These are phyloP conservation scores for Aspergillus egyptiacus DNA, from an alignment of 495 filamentous ascomycete species.

Conservation along the genomic window DNA sequence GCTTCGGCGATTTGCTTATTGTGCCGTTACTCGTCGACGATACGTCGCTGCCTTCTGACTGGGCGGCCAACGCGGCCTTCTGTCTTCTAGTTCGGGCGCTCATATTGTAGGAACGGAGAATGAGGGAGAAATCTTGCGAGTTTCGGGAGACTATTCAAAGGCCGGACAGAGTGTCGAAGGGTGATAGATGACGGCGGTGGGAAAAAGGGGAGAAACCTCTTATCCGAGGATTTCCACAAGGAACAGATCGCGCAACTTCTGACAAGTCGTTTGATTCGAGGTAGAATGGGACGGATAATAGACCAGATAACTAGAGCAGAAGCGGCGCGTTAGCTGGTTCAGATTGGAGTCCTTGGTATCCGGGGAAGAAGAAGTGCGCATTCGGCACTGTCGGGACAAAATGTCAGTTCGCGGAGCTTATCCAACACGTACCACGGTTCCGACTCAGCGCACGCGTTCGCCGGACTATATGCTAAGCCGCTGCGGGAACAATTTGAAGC, in stretches of 20 bases:
- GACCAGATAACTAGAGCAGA: background rate
- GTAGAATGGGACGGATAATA: background rate
- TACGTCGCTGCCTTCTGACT: constrained; percentile 32
- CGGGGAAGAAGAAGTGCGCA: background rate
- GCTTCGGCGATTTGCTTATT: constrained; percentile 26
- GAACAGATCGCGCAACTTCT: constrained; percentile 6
- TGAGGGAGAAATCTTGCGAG: background rate
- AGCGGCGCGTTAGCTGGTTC: background rate
- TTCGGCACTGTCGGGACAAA: background rate
- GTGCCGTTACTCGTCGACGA: constrained; percentile 29
- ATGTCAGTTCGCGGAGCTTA: constrained; percentile 7
- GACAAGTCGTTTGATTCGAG: background rate
- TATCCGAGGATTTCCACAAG: constrained; percentile 17
- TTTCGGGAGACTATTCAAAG: background rate
- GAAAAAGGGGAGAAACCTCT: constrained; percentile 15
- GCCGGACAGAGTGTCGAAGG: background rate
- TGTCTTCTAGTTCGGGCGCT: constrained; percentile 39
- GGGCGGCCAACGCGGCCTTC: constrained; percentile 34
- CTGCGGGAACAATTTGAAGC: background rate
- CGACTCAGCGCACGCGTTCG: background rate
- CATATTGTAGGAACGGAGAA: constrained; percentile 24
- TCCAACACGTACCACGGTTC: constrained; percentile 12
- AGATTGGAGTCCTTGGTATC: background rate
- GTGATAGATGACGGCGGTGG: constrained; percentile 4
- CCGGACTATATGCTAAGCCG: background rate